Evolutionary conservation across 2,329 filamentous ascomycete genomes (phyloP).

Genomic region (Venturia pyrina): DNA sequence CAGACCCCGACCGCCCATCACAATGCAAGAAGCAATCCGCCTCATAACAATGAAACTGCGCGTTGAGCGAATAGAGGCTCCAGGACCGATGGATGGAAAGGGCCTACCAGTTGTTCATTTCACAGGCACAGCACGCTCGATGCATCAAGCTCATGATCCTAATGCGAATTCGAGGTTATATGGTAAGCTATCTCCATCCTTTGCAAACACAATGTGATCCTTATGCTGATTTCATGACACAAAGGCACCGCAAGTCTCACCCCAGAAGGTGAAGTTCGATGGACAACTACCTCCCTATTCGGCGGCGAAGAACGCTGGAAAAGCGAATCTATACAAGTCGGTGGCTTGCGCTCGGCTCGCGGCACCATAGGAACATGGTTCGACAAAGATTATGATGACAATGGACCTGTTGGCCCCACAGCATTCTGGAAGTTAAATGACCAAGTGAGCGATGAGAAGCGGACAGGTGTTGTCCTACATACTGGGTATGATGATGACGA

Average conservation of each 20-base stretch:
- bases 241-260: conserved; percentile 54
- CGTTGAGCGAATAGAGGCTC: conserved; percentile 49
- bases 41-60: conserved; percentile 59
- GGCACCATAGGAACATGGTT: conserved; percentile 72
- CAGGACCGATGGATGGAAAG: conserved; percentile 48
- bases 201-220: conserved; percentile 17
- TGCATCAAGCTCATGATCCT: conserved; percentile 57
- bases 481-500: neutral
- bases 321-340: conserved; percentile 67
- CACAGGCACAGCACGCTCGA: conserved; percentile 47
- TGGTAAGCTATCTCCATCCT: conserved; percentile 7
- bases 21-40: conserved; percentile 56
- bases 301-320: conserved; percentile 60
- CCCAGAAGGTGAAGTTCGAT: conserved; percentile 59
- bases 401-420: conserved; percentile 64
- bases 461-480: neutral
- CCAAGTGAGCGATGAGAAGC: conserved; percentile 15
- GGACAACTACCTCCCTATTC: conserved; percentile 60
- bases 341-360: conserved; percentile 53
- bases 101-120: conserved; percentile 59
- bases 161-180: conserved; percentile 21
- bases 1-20: conserved; percentile 40
- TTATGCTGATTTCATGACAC: neutral
- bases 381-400: conserved; percentile 57
- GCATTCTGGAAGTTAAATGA: conserved; percentile 69